Evolutionary conservation across 169 alveolate species (phyloP), one percentile per base, ranked within the genome.

Genomic region (Plasmodium vinckei): DNA sequence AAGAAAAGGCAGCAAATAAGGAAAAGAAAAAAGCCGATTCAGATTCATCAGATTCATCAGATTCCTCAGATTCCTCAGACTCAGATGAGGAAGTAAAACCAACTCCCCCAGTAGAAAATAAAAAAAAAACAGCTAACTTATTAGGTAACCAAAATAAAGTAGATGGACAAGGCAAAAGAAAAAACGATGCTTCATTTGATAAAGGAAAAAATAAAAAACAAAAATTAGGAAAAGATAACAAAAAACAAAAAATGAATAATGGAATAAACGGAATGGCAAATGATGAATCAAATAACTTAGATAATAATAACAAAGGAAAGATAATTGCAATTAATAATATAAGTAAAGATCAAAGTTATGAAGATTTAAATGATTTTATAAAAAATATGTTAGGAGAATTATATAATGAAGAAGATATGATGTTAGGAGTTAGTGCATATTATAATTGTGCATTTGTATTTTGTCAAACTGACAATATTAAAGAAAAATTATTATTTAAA

Each of bases 141-240:
- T 47, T 10, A n/a, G 53, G 53, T 9, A 46, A 47, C 15, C 9
- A n/a, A 53, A 51, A 70, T 19, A 64, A 39, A 19, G 23, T 12
- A 10, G 79, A 56, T 13, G 79, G 79, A 64, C 64, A 77, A 68
- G 68, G 54, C 15, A 68, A 82, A 67, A 82, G 82, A 27, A 82
- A 49, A 53, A 68, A 67, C 39, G 61, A 44, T 23, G 39, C 10
- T 25, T 27, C 9, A 21, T 42, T 67, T 0, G 68, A 68, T 42
- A 67, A 65, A 53, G 82, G 82, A 17, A 67, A 79, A 53, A 67
- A 53, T 23, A 82, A 68, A 17, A 82, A 82, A 25, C 82, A 68
- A 19, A 79, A 67, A 53, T 17, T 75, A 17, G 51, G 51, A 12
- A 61, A 75, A 10, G 46, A 23, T 12, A 44, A 73, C 17, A 39